Conservation (phyloP, 2,329 filamentous ascomycete species). For the Neonectria hederae region DNA sequence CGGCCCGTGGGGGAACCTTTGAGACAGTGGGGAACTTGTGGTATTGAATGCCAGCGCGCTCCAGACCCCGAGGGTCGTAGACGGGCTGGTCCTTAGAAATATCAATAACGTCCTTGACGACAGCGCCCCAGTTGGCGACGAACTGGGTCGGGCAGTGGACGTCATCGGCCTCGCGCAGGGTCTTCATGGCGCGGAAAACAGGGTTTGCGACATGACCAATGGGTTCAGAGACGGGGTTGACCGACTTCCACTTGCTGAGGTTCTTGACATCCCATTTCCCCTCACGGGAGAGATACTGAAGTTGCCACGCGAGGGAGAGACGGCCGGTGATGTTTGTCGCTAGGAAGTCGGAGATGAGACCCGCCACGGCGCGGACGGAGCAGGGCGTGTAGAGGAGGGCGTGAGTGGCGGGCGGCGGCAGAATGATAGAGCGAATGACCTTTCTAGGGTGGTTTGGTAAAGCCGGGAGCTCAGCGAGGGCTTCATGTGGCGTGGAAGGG, state of each 20-base stretch:
- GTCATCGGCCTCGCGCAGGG: constrained; percentile 87
- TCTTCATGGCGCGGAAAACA: constrained; percentile 91
- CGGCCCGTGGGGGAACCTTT: constrained; percentile 79
- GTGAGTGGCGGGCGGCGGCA: constrained; percentile 83
- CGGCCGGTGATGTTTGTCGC: constrained; percentile 77
- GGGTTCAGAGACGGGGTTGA: constrained; percentile 78
- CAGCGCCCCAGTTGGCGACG: constrained; percentile 70
- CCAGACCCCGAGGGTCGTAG: constrained; percentile 80
- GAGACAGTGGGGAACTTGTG: constrained; percentile 93
- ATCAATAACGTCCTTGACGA: constrained; percentile 83
- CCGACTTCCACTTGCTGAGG: constrained; percentile 86
- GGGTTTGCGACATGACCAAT: constrained; percentile 66
- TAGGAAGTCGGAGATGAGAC: constrained; percentile 85
- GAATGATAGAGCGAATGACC: constrained; percentile 72
- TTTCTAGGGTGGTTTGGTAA: constrained; percentile 60
- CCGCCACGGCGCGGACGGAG: constrained; percentile 79
- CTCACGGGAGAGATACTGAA: constrained; percentile 86
- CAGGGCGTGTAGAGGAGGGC: constrained; percentile 83
- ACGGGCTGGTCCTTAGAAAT: constrained; percentile 92
- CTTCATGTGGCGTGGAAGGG: constrained; percentile 58
- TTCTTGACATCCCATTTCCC: constrained; percentile 99
- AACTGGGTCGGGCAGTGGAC: constrained; percentile 81
- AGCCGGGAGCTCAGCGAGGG: constrained; percentile 53
- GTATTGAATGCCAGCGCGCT: constrained; percentile 73
- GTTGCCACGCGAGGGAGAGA: constrained; percentile 87